These are phyloP conservation scores for Fistulinella prunicolor DNA, from an alignment of 768 basidiomycete genomes.

Conservation along the genomic window DNA sequence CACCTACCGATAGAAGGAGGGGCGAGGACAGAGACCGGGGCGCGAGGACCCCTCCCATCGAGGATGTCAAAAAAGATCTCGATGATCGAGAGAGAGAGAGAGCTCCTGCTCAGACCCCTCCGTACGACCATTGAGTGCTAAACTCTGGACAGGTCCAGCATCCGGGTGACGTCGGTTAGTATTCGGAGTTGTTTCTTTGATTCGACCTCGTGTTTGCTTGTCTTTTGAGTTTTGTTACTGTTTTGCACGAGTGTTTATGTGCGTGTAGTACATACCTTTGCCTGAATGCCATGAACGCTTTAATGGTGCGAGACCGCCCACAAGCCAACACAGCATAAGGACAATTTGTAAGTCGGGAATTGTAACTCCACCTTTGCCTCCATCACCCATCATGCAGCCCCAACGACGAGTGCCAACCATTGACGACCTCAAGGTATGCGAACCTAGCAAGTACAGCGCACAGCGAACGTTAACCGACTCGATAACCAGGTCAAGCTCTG, in stretches of 20 bases:
- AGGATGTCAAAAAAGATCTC: constrained; percentile 39
- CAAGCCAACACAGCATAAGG: background rate
- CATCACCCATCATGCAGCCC: constrained; percentile 21
- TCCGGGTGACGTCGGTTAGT: constrained; percentile 5
- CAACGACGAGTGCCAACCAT: constrained; percentile 31
- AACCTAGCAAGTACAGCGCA: background rate
- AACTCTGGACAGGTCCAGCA: background rate
- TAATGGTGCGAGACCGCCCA: background rate
- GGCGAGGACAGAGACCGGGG: constrained; percentile 46
- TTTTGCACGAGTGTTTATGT: constrained; percentile 7
- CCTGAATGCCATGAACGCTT: constrained; percentile 14
- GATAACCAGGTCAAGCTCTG: constrained; percentile 61
- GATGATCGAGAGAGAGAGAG: constrained; percentile 53
- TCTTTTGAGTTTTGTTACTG: background rate
- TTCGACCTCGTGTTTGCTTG: background rate
- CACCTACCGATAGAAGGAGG: constrained; percentile 38
- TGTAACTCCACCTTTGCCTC: background rate
- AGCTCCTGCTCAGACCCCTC: constrained; percentile 49
- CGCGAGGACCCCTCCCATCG: constrained; percentile 50
- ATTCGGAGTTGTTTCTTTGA: background rate
- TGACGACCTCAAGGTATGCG: constrained; percentile 32
- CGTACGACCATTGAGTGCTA: constrained; percentile 56
- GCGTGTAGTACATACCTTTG: constrained; percentile 21
- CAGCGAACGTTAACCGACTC: constrained; percentile 1
- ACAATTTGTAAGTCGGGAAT: too few relatives aligned